Conservation (phyloP, 805 yeast genomes). For the Brettanomyces bruxellensis region DNA sequence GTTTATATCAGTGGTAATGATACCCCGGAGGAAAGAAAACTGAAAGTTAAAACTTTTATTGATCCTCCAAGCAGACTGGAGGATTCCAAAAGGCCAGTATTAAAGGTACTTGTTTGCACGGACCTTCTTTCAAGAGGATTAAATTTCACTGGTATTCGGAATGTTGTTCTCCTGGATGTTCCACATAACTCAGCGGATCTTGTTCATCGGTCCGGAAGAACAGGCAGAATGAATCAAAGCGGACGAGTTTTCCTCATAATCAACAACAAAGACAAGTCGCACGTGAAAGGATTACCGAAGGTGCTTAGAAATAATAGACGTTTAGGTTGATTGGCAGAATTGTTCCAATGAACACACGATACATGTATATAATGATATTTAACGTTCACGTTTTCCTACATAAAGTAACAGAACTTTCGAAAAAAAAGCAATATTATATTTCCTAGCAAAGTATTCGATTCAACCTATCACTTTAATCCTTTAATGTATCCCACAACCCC, state of each 20-base stretch:
- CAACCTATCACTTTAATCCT: background rate
- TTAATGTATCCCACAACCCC: slow-evolving; percentile 42
- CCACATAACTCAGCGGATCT: slow-evolving; percentile 81
- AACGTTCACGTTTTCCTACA: no score
- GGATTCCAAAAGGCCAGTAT: slow-evolving; percentile 20
- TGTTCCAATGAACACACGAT: background rate
- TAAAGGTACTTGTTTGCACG: slow-evolving; percentile 76
- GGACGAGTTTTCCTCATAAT: slow-evolving; percentile 83
- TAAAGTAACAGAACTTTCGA: no score
- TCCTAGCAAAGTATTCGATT: background rate
- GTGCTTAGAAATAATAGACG: slow-evolving; percentile 46
- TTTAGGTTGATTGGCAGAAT: slow-evolving; percentile 12
- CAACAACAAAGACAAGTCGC: slow-evolving; percentile 56
- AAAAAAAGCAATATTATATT: no score
- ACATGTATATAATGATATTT: background rate
- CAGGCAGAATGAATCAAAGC: slow-evolving; percentile 83
- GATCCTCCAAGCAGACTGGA: slow-evolving; percentile 43
- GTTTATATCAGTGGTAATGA: slow-evolving; percentile 62
- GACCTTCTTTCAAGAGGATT: slow-evolving; percentile 87
- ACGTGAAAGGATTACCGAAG: slow-evolving; percentile 75
- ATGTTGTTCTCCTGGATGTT: slow-evolving; percentile 75
- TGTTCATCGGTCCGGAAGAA: slow-evolving; percentile 88
- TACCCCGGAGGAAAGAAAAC: slow-evolving; percentile 47
- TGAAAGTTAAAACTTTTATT: slow-evolving; percentile 53
- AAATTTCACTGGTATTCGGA: slow-evolving; percentile 73